Percentiles rank a stretch among this genome's conserved stretches.
Conservation (phyloP, 306 rosid species). For the Parietaria judaica region DNA sequence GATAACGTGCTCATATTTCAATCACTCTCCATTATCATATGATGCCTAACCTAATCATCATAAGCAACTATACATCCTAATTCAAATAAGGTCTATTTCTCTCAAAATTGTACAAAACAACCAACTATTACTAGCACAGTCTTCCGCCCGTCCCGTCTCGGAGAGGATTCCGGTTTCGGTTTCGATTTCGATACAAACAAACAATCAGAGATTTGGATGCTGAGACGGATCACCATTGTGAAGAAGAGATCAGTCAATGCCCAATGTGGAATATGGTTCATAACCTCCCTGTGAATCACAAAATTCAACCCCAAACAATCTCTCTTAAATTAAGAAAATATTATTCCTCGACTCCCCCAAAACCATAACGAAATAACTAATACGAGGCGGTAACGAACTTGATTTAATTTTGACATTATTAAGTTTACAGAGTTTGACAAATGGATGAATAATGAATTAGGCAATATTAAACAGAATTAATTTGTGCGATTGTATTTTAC, state of each 20-base stretch:
- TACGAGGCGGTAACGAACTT: background rate
- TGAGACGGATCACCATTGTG: conserved; percentile 11
- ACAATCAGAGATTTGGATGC: conserved; percentile 12
- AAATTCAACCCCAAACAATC: conserved; percentile 14
- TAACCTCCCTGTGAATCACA: conserved; percentile 33
- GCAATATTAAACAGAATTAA: background rate
- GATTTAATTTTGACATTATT: background rate
- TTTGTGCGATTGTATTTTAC: conserved; percentile 23
- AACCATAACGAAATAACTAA: background rate
- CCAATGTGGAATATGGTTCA: conserved; percentile 42
- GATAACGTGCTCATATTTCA: too few relatives aligned
- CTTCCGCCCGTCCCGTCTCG: background rate
- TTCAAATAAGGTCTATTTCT: background rate
- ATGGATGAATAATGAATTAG: conserved; percentile 9
- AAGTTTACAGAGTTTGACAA: background rate
- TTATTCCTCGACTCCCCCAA: background rate
- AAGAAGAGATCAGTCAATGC: conserved; percentile 32
- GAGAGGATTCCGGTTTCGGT: background rate
- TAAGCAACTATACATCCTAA: conserved; percentile 2
- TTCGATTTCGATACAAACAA: conserved; percentile 10
- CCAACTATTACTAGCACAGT: background rate
- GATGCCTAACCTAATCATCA: too few relatives aligned
- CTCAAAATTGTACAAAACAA: conserved; percentile 3
- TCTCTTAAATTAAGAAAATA: conserved; percentile 14
- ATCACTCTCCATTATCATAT: too few relatives aligned